Evolutionary conservation across 768 basidiomycete genomes (phyloP).

Genomic region (Boletus barrowsii): DNA sequence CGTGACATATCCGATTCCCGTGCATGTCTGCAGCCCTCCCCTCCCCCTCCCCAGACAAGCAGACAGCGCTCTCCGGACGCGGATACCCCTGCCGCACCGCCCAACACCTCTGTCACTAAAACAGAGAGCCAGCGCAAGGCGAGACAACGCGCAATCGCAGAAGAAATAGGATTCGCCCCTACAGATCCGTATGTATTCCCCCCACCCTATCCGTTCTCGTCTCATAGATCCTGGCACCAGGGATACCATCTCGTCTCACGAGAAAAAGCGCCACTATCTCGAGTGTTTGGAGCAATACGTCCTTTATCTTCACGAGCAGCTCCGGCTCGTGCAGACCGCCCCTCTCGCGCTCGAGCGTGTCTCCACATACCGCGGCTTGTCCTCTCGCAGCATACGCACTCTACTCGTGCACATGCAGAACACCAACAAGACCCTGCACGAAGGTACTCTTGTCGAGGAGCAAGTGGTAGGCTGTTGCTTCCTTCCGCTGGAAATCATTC

Average conservation of each 20-base stretch:
- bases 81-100: neutral
- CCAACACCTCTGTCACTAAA: constrained; percentile 22
- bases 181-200: constrained; percentile 55
- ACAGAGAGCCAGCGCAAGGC: constrained; percentile 54
- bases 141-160: constrained; percentile 54
- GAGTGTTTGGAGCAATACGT: constrained; percentile 74
- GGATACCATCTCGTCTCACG: constrained; percentile 74
- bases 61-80: constrained; percentile 15
- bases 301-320: constrained; percentile 59
- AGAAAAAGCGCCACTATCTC: constrained; percentile 72
- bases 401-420: constrained; percentile 71
- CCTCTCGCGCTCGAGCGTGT: constrained; percentile 52
- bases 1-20: constrained; percentile 3
- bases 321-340: constrained; percentile 45
- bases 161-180: constrained; percentile 52
- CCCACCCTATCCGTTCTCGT: neutral
- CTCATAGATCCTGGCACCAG: constrained; percentile 28
- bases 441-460: constrained; percentile 52
- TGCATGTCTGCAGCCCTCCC: constrained; percentile 9
- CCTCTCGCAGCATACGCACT: constrained; percentile 64
- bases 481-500: neutral
- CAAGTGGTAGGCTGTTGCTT: constrained; percentile 39
- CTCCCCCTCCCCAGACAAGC: constrained; percentile 4
- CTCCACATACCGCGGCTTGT: constrained; percentile 50
- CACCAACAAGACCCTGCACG: constrained; percentile 47